phyloP scores from a whole-genome alignment of 768 basidiomycete genomes.

The Rhizopogon roseolus region DNA sequence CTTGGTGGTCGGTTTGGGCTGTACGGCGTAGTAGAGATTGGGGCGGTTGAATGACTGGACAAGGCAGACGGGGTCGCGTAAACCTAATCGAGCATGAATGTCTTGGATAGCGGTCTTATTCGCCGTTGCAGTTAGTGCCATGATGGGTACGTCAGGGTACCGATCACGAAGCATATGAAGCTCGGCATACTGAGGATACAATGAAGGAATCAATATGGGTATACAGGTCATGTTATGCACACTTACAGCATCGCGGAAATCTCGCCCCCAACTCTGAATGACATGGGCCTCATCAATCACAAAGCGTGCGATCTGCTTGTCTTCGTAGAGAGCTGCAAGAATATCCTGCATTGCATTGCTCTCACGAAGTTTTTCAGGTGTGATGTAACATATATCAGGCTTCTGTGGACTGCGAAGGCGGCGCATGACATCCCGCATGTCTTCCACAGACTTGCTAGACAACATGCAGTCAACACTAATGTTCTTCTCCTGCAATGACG shows the following conservation, averaged over 20 bases:
- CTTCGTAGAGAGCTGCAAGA: slow-evolving; percentile 52
- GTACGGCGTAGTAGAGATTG: slow-evolving; percentile 79
- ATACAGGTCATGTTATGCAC: not conserved
- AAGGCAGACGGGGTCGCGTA: slow-evolving; percentile 53
- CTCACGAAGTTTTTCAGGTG: slow-evolving; percentile 82
- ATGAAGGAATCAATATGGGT: not conserved
- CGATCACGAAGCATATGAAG: slow-evolving; percentile 65
- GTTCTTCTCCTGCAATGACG: slow-evolving; percentile 54
- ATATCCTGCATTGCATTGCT: slow-evolving; percentile 52
- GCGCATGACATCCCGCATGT: slow-evolving; percentile 34
- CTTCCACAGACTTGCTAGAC: slow-evolving; percentile 41
- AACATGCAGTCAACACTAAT: slow-evolving; percentile 71
- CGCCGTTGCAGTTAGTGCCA: slow-evolving; percentile 96
- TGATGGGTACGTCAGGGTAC: slow-evolving; percentile 82
- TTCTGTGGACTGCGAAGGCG: slow-evolving; percentile 42
- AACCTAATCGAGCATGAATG: slow-evolving; percentile 65
- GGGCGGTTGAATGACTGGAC: slow-evolving; percentile 88
- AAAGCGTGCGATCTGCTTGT: slow-evolving; percentile 71
- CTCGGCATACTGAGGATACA: slow-evolving; percentile 51
- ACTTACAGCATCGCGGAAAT: slow-evolving; percentile 81
- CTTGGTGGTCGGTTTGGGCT: slow-evolving; percentile 40
- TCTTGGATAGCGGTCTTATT: slow-evolving; percentile 74
- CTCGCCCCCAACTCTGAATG: slow-evolving; percentile 91
- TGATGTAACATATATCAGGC: slow-evolving; percentile 78
- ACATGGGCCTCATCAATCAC: slow-evolving; percentile 98